Percentiles rank a stretch among this genome's conserved stretches.
Conservation (phyloP, 352 stramenopile species). For the Paralagenidium karlingii region DNA sequence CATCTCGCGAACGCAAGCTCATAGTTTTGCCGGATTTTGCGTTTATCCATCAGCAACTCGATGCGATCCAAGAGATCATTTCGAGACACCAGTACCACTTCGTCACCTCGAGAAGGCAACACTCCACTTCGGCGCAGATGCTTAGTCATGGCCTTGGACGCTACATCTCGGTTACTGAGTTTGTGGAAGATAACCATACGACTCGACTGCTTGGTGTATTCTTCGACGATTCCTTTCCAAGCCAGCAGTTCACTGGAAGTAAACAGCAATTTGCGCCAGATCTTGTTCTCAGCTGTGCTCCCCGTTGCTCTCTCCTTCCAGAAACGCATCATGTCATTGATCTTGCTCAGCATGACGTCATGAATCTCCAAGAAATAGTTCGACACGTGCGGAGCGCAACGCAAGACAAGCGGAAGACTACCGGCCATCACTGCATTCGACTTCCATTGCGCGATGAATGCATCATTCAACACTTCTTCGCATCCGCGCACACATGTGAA, state of each 20-base stretch:
- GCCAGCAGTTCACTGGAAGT: constrained; percentile 38
- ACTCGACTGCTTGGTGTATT: constrained; percentile 32
- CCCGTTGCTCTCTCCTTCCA: constrained; percentile 29
- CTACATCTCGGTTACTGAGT: constrained; percentile 35
- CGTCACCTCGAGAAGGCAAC: constrained; percentile 4
- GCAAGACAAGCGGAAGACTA: no score
- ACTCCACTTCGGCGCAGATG: constrained; percentile 6
- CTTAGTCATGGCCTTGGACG: constrained; percentile 27
- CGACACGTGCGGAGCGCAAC: no score
- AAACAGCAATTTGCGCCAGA: constrained; percentile 31
- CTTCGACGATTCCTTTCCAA: constrained; percentile 39
- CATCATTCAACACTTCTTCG: constrained; percentile 35
- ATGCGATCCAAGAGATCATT: constrained; percentile 61
- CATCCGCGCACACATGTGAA: constrained; percentile 25
- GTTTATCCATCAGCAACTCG: constrained; percentile 40
- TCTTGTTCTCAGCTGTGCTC: constrained; percentile 37
- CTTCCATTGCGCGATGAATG: no score
- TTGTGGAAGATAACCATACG: no score
- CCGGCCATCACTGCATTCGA: no score
- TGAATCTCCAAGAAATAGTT: no score
- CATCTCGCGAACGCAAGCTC: constrained; percentile 35
- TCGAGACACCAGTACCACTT: constrained; percentile 26
- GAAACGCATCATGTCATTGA: constrained; percentile 26
- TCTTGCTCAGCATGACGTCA: constrained; percentile 21
- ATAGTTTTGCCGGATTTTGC: constrained; percentile 52